A percentile compares a stretch with the other conserved stretches of the same genome.
These are phyloP conservation scores for Umbelopsis sp. DNA, from an alignment of 192 early-diverging fungal genomes.

Conservation along the genomic window DNA sequence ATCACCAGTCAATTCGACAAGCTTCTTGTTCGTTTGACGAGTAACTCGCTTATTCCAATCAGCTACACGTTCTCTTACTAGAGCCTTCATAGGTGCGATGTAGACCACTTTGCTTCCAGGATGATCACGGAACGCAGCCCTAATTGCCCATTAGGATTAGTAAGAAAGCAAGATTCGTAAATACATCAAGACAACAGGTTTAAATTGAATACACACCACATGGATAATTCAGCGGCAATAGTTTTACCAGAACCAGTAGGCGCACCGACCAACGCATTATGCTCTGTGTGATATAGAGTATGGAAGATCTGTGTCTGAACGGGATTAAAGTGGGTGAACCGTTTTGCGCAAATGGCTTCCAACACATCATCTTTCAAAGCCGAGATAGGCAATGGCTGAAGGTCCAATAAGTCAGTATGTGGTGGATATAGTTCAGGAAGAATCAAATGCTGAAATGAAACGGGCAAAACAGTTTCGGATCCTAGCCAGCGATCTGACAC, in stretches of 20 bases:
- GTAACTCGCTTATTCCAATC: slow-evolving; percentile 69
- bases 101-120: slow-evolving; percentile 70
- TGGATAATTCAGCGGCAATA: slow-evolving; percentile 92
- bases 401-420: slow-evolving; percentile 92
- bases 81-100: slow-evolving; percentile 86
- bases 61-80: slow-evolving; percentile 70
- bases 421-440: slow-evolving; percentile 92
- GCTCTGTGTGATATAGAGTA: slow-evolving; percentile 82
- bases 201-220: slow-evolving; percentile 77
- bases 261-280: slow-evolving; percentile 90
- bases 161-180: too few species aligned
- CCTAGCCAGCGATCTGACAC: slow-evolving; percentile 97
- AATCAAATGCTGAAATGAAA: slow-evolving; percentile 92
- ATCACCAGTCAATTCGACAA: slow-evolving; percentile 91
- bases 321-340: slow-evolving; percentile 81
- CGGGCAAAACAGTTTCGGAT: slow-evolving; percentile 86
- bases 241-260: slow-evolving; percentile 96
- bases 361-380: slow-evolving; percentile 78
- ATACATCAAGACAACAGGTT: too few species aligned
- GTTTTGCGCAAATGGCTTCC: slow-evolving; percentile 65
- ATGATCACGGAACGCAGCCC: slow-evolving; percentile 74
- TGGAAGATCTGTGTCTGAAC: slow-evolving; percentile 97
- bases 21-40: slow-evolving; percentile 63
- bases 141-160: not conserved
- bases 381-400: slow-evolving; percentile 84